Evolutionary conservation across 2,329 filamentous ascomycete species (phyloP).

Genomic region (Pleurostoma richardsiae): DNA sequence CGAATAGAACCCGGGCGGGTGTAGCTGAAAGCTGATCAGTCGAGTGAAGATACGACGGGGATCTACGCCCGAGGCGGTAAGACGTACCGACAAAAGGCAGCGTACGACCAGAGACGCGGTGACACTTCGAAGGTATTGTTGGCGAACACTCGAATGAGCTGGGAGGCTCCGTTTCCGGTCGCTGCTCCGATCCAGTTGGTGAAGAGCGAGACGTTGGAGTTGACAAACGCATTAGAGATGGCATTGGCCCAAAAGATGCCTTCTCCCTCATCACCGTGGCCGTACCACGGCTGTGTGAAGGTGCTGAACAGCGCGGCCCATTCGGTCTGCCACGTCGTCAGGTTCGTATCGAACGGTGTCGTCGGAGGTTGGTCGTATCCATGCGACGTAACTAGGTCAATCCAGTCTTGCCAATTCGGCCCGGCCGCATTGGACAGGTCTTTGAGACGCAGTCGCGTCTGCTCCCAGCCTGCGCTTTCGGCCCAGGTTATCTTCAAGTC

Average conservation of each 20-base stretch:
- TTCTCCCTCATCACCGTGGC: constrained; percentile 2
- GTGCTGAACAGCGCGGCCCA: constrained; percentile 7
- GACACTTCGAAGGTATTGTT: constrained; percentile 3
- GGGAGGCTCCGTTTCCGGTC: not conserved
- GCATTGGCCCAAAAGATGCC: constrained; percentile 8
- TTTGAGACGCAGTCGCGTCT: constrained; percentile 23
- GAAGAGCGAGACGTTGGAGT: constrained; percentile 8
- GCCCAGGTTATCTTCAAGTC: constrained; percentile 32
- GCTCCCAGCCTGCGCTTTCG: constrained; percentile 32
- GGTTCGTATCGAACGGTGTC: constrained; percentile 27
- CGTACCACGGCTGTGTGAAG: constrained; percentile 6
- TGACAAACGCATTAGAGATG: constrained; percentile 6
- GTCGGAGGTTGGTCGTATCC: constrained; percentile 27
- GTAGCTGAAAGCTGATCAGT: not conserved
- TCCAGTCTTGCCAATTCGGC: constrained; percentile 20
- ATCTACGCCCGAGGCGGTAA: not conserved
- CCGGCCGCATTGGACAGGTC: constrained; percentile 22
- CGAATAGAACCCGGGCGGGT: constrained; percentile 6
- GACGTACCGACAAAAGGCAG: constrained; percentile 4
- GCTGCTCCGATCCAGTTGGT: constrained; percentile 8
- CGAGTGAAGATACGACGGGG: not conserved
- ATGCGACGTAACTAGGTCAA: constrained; percentile 32
- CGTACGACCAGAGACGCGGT: constrained; percentile 3
- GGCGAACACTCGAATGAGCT: not conserved
- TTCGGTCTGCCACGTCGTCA: constrained; percentile 37